Percentiles rank a stretch among this genome's conserved stretches.
These are phyloP conservation scores for Ogataea parapolymorpha DNA, from an alignment of 805 yeast genomes.

Conservation along the genomic window DNA sequence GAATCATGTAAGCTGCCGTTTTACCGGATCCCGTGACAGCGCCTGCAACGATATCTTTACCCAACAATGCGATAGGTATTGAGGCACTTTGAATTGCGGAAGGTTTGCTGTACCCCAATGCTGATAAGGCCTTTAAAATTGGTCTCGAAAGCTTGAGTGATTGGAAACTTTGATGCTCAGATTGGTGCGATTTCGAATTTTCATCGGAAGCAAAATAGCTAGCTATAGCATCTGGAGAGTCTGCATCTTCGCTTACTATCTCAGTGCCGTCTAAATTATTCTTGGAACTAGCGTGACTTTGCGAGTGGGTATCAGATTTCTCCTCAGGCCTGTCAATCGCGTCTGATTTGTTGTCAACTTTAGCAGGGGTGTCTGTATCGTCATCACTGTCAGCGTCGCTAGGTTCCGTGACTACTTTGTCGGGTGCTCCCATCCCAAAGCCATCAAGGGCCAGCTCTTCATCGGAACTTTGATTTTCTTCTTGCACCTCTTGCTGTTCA, in stretches of 20 bases:
- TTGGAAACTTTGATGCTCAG: slow-evolving; percentile 62
- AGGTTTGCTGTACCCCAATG: slow-evolving; percentile 81
- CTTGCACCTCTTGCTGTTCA: no score
- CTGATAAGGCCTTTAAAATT: slow-evolving; percentile 73
- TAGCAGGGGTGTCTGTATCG: background rate
- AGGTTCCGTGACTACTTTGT: slow-evolving; percentile 30
- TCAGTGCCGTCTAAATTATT: no score
- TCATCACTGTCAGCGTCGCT: slow-evolving; percentile 18
- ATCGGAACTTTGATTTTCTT: slow-evolving; percentile 28
- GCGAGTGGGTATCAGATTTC: no score
- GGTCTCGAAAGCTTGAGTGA: slow-evolving; percentile 85
- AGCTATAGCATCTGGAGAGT: slow-evolving; percentile 79
- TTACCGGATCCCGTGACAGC: slow-evolving; percentile 99
- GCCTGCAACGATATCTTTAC: slow-evolving; percentile 97
- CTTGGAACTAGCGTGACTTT: no score
- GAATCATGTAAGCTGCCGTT: slow-evolving; percentile 97
- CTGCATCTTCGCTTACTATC: slow-evolving; percentile 39
- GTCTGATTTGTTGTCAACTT: no score
- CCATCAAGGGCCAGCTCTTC: slow-evolving; percentile 43
- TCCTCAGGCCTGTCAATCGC: no score
- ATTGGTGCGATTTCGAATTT: slow-evolving; percentile 21
- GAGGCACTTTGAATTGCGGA: slow-evolving; percentile 93
- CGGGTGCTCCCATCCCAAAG: slow-evolving; percentile 37
- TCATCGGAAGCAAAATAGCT: slow-evolving; percentile 67
- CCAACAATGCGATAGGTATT: slow-evolving; percentile 88